Evolutionary conservation across 306 rosid genomes (phyloP).

Genomic region (Myrica gale): DNA sequence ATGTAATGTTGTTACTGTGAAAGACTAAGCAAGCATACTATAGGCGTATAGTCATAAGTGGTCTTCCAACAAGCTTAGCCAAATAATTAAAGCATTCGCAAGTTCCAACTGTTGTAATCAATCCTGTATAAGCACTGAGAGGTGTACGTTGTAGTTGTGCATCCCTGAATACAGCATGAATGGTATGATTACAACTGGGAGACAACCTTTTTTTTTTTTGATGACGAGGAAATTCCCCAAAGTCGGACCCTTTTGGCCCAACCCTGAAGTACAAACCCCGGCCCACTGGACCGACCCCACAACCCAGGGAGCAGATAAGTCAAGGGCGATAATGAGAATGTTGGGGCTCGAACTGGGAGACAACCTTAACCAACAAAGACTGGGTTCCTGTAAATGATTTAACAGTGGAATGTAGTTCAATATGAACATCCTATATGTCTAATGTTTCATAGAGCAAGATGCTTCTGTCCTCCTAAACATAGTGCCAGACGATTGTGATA

Average conservation of each 20-base stretch:
- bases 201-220: no score
- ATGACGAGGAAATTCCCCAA: no score
- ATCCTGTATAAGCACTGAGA: conserved; percentile 2
- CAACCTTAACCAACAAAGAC: conserved; percentile 14
- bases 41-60: neutral
- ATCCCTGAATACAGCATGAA: conserved; percentile 13
- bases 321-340: no score
- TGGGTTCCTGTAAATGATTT: neutral
- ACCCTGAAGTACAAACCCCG: no score
- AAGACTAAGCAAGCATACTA: neutral
- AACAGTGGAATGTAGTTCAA: neutral
- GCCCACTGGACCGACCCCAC: no score
- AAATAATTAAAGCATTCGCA: neutral
- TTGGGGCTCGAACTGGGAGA: neutral
- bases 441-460: neutral
- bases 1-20: neutral
- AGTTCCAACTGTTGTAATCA: neutral
- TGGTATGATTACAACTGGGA: neutral
- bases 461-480: conserved; percentile 8
- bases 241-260: no score
- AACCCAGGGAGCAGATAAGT: no score
- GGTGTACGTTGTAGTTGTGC: neutral
- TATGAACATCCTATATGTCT: neutral
- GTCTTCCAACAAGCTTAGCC: neutral
- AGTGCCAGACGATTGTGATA: conserved; percentile 11